Conservation (phyloP, 1,284 basidiomycete species). For the Amylostereum chailletii region DNA sequence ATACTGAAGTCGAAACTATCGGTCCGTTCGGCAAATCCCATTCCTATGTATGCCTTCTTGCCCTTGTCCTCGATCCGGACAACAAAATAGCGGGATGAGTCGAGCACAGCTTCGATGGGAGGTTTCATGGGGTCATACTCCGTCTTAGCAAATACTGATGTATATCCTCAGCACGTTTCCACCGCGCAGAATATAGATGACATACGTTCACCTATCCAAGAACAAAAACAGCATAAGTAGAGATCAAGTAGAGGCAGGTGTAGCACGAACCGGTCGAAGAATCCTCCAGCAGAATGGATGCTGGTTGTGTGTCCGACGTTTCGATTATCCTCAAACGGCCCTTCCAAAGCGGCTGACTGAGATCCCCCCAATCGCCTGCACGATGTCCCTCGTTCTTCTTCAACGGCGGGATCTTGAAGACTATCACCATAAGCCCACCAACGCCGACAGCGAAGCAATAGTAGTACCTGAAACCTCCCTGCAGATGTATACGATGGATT, state of each 20-base stretch:
- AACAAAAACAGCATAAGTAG: neutral
- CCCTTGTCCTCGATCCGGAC: slow-evolving; percentile 84
- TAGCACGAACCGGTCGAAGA: slow-evolving; percentile 50
- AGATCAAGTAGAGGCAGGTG: neutral
- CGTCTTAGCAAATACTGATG: slow-evolving; percentile 80
- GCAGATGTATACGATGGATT: slow-evolving; percentile 79
- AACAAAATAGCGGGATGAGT: slow-evolving; percentile 95
- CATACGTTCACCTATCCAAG: slow-evolving; percentile 16
- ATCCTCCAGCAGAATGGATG: slow-evolving; percentile 69
- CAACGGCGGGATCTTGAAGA: slow-evolving; percentile 77
- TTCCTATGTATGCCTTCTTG: slow-evolving; percentile 85
- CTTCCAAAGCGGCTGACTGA: slow-evolving; percentile 79
- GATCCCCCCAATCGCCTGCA: slow-evolving; percentile 81
- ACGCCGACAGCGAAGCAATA: neutral
- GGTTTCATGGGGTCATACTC: slow-evolving; percentile 80
- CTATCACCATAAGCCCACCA: slow-evolving; percentile 26
- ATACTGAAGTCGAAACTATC: slow-evolving; percentile 92
- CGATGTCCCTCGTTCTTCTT: slow-evolving; percentile 80
- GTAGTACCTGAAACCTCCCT: slow-evolving; percentile 72
- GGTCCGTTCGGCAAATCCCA: slow-evolving; percentile 87
- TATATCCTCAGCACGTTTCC: neutral
- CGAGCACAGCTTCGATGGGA: slow-evolving; percentile 90
- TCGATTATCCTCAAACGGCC: slow-evolving; percentile 83
- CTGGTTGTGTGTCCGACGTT: slow-evolving; percentile 38
- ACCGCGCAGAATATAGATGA: neutral